Conservation (phyloP, 1,284 basidiomycete species). For the Fomitopsis pinicola region DNA sequence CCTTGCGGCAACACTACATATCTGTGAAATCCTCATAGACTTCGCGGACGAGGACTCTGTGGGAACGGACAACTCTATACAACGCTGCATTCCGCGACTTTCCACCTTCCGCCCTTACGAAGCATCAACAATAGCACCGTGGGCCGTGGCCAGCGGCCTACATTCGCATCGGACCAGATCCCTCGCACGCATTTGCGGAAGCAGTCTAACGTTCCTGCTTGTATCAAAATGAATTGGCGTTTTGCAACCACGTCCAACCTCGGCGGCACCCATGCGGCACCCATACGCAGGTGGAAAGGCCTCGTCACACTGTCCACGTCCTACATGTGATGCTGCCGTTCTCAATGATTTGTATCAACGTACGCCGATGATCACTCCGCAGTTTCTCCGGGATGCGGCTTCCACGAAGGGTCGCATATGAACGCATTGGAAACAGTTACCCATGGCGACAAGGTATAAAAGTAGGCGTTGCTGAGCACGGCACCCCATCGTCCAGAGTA, state of each 20-base stretch:
- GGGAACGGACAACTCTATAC: neutral
- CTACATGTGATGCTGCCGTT: neutral
- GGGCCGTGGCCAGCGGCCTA: neutral
- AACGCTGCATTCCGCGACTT: neutral
- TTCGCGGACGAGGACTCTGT: neutral
- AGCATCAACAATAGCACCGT: neutral
- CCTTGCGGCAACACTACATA: neutral
- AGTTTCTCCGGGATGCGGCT: conserved; percentile 3
- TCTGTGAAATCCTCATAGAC: neutral
- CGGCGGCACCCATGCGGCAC: too few species aligned
- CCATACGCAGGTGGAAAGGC: neutral
- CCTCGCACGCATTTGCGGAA: neutral
- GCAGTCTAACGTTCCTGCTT: neutral
- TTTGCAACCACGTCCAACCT: neutral
- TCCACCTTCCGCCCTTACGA: neutral
- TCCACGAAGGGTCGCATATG: neutral
- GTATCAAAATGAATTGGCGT: neutral
- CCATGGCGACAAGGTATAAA: conserved; percentile 4
- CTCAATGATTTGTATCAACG: neutral
- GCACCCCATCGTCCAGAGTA: conserved; percentile 2
- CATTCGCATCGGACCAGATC: neutral
- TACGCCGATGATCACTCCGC: neutral
- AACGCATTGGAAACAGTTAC: neutral
- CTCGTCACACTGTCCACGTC: neutral
- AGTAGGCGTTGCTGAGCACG: neutral